Base-by-base conservation (phyloP, 202 grass and related monocot species). In the Schoenoplectus triqueter region DNA sequence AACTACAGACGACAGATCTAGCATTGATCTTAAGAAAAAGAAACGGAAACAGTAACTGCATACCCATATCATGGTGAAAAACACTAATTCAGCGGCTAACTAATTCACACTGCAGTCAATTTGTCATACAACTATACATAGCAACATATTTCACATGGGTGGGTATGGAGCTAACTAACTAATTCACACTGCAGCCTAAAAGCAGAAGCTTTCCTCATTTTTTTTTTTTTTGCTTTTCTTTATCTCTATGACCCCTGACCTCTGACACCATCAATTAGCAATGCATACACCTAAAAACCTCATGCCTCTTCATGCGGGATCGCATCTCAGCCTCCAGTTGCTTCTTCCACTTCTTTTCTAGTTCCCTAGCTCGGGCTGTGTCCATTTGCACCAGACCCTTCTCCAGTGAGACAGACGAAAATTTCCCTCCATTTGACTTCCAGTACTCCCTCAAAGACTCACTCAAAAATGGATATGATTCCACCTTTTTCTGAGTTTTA, bases 191-290 rank as follows among this genome's bases (percentile, higher is more conserved):
- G 31, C 31, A 31, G 31, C 31, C 31, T 31, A 31, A 31, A 31
- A 31, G 31, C 31, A 31, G 31, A 31, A 31, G 31, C 31, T 31
- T 31, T 31, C 31, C 31, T 31, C 31, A 31, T 0, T 31, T 31
- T 31, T 31, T 31, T n/a, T 31, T 31, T 31, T 31, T 31, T 31
- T 31, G 31, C 31, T 31, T 31, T 31, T 31, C 31, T 31, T 67
- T 40, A 67, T 5, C 65, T 70, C 59, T 90, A 91, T 55, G 85
- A 88, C 75, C 73, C 89, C 6, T 89, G 83, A 59, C 93, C 89
- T 77, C 90, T 93, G 85, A 96, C 68, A 66, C 89, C 84, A 61
- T 96, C 92, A 44, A 88, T 85, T 67, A 97, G 88, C 78, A 97
- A 84, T 46, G 64, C 86, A 63, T 85, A 92, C 47, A 97, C 88